These are phyloP conservation scores for Plectosphaerella sp. DNA, from an alignment of 2,329 filamentous ascomycete genomes.

Conservation along the genomic window DNA sequence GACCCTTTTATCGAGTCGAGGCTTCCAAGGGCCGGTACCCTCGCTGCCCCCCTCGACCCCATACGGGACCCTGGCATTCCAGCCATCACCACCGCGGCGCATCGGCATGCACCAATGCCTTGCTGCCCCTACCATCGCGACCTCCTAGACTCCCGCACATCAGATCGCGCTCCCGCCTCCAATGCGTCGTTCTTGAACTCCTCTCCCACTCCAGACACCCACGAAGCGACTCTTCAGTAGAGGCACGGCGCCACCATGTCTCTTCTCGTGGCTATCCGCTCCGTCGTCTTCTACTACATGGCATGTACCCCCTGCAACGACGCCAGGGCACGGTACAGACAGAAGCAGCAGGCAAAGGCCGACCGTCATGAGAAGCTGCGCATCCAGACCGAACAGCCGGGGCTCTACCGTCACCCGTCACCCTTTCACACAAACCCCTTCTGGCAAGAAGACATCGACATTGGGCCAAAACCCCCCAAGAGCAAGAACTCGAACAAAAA, in stretches of 20 bases:
- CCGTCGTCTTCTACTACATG: conserved; percentile 72
- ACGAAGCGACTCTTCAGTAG: neutral
- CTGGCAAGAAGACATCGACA: conserved; percentile 81
- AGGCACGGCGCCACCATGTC: conserved; percentile 27
- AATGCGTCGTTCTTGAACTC: neutral
- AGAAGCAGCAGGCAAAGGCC: conserved; percentile 65
- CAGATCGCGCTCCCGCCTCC: neutral
- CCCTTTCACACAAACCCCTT: conserved; percentile 84
- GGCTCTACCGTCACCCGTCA: conserved; percentile 71
- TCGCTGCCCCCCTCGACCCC: neutral
- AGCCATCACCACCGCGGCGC: neutral
- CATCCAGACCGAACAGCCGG: conserved; percentile 65
- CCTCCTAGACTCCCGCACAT: neutral
- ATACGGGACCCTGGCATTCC: neutral
- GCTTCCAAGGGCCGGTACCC: neutral
- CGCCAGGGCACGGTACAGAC: conserved; percentile 63
- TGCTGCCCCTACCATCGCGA: neutral
- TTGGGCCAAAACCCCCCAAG: conserved; percentile 72
- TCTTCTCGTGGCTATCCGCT: conserved; percentile 61
- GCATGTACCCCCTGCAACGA: conserved; percentile 77
- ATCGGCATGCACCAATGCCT: neutral
- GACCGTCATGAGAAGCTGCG: conserved; percentile 62
- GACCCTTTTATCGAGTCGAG: too few relatives aligned
- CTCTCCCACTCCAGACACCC: neutral
- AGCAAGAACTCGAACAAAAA: conserved; percentile 50